phyloP scores from a whole-genome alignment of 148 eudicot species.

The Hydrangea macrophylla region DNA sequence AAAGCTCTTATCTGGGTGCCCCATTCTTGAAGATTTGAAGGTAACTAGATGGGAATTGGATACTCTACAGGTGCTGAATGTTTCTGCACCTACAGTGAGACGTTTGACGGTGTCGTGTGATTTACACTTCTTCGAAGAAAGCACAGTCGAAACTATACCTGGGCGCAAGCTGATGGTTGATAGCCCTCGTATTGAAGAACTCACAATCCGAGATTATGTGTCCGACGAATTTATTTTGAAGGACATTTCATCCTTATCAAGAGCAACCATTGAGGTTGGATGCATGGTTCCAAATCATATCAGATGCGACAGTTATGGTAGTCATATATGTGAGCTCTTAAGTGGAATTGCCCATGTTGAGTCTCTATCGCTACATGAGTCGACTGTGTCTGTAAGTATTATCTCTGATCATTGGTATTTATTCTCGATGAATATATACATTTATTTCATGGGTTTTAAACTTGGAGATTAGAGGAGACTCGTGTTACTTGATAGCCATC shows the following conservation, averaged over 20 bases:
- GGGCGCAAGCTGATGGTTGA: slow-evolving; percentile 6
- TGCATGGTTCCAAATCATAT: not conserved
- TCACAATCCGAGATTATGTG: not conserved
- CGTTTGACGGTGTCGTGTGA: not conserved
- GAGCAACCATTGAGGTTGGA: not conserved
- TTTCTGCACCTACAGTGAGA: slow-evolving; percentile 9
- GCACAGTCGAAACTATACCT: not conserved
- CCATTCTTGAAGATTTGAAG: not conserved
- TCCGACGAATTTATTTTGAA: not conserved
- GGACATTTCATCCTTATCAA: not conserved
- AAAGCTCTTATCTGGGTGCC: not conserved
- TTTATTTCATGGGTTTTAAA: no score
- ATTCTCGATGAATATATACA: not conserved
- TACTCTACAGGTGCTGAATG: not conserved
- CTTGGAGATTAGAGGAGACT: no score
- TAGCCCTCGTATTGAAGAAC: not conserved
- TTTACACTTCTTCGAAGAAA: not conserved
- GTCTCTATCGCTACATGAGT: not conserved
- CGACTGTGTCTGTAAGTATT: not conserved
- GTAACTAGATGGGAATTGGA: not conserved
- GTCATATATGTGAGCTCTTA: not conserved
- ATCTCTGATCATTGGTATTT: not conserved
- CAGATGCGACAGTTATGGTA: not conserved
- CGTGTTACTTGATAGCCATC: not conserved
- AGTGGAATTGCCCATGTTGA: not conserved